phyloP scores from a whole-genome alignment of 1,139 yeast species.

The Pichia kudriavzevii region DNA sequence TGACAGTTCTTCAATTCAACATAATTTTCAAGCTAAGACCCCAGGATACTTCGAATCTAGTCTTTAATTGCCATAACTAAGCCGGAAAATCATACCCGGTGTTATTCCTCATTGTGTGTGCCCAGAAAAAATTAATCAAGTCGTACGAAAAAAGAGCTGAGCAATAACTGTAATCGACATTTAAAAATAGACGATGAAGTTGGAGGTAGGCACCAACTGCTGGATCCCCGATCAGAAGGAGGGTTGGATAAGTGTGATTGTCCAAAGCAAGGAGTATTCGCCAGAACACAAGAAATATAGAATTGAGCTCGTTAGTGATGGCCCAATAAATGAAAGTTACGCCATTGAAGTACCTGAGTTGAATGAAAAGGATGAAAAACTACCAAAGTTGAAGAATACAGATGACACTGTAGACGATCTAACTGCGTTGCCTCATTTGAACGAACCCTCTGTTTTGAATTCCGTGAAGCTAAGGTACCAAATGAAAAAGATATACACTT shows the following conservation, averaged over 20 bases:
- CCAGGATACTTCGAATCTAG: too few species aligned
- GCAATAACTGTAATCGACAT: too few species aligned
- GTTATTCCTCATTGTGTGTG: too few species aligned
- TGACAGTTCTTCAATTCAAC: too few species aligned
- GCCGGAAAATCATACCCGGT: too few species aligned
- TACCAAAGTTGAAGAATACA: conserved; percentile 86
- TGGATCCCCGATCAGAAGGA: conserved; percentile 85
- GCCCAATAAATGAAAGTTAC: conserved; percentile 40
- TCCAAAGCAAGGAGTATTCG: conserved; percentile 37
- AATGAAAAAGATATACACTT: conserved; percentile 85
- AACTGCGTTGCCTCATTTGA: conserved; percentile 82
- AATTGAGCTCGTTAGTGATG: conserved; percentile 56
- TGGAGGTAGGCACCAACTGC: conserved; percentile 48
- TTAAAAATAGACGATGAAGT: too few species aligned
- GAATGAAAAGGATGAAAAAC: conserved; percentile 40
- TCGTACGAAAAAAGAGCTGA: too few species aligned
- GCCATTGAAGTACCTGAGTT: conserved; percentile 43
- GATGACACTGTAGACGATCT: conserved; percentile 95
- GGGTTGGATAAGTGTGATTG: conserved; percentile 91
- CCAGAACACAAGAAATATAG: conserved; percentile 40
- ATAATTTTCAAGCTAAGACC: too few species aligned
- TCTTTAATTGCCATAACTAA: too few species aligned
- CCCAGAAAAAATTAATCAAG: too few species aligned
- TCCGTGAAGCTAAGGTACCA: conserved; percentile 86
- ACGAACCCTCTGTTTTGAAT: conserved; percentile 93